Base-by-base conservation (phyloP, 768 basidiomycete species). In the Trichaptum fuscoviolaceum region DNA sequence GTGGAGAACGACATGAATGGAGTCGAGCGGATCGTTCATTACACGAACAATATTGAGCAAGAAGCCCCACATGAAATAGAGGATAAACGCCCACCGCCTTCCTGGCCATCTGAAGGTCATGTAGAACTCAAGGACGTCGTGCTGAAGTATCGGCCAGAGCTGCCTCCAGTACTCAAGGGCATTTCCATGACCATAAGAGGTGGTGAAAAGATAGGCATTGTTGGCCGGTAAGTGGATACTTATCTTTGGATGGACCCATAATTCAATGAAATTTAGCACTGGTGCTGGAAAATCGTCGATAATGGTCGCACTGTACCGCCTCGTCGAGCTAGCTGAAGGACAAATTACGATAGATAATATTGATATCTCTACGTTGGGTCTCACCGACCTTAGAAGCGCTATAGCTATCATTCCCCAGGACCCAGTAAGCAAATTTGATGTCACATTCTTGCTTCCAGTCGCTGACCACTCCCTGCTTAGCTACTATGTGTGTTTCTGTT, bases 1-100 rank as follows among this genome's bases (percentile, higher is more conserved):
- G 89, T 95, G 12, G 94, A 96, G 76, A 96, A 97, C 75, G 85
- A 95, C 75, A 95, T 96, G 92, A 94, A 94, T 74, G 86, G 87
- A n/a, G 90, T 92, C 8, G 91, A 93, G 74, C 89, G 95, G 26
- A 81, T 98, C 20, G 78, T 93, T 2, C 85, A 94, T 73, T 97
- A 97, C 71, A 87, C 89, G 57, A 83, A 84, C 23, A 83, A 87
- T 30, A 80, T 97, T 20, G 93, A 95, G 73, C 90, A 95, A 74
- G 94, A 96, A 76, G 85, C 90, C 1, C 83, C 90, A 0, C 86
- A 91, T 70, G 82, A 87, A 57, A 75, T 90, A 20, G 81, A 86
- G 0, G 88, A 87, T 18, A 79, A 75, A 27, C 85, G 84, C 69
- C 89, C 88, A 0, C 75, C 86, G 0, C 67, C 81, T 1, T 75